Conservation (phyloP, 1,284 basidiomycete species). For the Tetrapyrgos nigripes region DNA sequence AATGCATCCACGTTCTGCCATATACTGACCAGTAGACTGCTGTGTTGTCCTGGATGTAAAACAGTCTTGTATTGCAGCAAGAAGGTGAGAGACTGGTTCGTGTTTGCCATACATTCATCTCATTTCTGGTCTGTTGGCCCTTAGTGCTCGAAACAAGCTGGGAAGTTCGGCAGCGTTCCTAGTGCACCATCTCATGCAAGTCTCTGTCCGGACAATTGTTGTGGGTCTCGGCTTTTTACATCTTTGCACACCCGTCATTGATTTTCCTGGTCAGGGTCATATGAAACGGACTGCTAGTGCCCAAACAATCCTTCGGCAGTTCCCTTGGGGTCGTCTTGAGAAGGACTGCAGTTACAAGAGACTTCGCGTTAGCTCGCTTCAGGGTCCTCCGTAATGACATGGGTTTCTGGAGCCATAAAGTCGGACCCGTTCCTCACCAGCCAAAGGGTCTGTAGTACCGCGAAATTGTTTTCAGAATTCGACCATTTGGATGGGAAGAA, state of each 20-base stretch:
- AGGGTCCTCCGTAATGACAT: conserved; percentile 42
- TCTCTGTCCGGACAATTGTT: too few species aligned
- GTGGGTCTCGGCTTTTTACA: too few species aligned
- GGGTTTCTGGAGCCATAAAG: conserved; percentile 44
- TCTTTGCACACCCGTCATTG: too few species aligned
- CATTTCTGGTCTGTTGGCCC: background rate
- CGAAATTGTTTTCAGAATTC: conserved; percentile 24
- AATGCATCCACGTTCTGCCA: too few species aligned
- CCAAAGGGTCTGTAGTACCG: conserved; percentile 28
- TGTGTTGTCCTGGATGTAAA: conserved; percentile 22
- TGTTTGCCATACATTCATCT: background rate
- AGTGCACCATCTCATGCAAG: too few species aligned
- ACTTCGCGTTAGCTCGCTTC: conserved; percentile 39
- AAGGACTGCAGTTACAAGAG: conserved; percentile 43
- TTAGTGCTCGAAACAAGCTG: conserved; percentile 22
- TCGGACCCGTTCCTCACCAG: conserved; percentile 29
- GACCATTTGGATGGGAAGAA: conserved; percentile 32
- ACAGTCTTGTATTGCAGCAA: conserved; percentile 23
- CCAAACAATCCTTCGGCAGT: conserved; percentile 37
- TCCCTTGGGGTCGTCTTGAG: conserved; percentile 47
- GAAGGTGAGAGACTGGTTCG: conserved; percentile 4
- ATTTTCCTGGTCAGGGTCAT: conserved; percentile 20
- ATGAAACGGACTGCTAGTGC: conserved; percentile 38
- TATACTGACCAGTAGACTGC: too few species aligned
- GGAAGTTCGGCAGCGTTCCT: conserved; percentile 28